Evolutionary conservation across 306 rosid genomes (phyloP).

Genomic region (Gastrolobium bilobum): DNA sequence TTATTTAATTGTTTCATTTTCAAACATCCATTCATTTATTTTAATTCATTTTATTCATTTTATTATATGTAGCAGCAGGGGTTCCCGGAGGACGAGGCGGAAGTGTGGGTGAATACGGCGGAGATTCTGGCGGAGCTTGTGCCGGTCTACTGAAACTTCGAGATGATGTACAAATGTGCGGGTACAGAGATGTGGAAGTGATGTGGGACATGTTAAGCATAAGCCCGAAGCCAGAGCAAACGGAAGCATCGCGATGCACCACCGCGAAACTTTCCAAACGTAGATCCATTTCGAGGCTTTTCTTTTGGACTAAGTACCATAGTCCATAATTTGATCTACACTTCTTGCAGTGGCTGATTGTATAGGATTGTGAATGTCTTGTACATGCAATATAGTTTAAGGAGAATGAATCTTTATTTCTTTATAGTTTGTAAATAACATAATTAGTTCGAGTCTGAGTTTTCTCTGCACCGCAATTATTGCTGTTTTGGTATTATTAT

Average conservation of each 20-base stretch:
- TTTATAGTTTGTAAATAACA: background rate
- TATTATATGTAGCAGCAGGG: background rate
- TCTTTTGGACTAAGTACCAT: slow-evolving; percentile 43
- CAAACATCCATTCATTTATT: background rate
- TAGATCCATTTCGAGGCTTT: slow-evolving; percentile 33
- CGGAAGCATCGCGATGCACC: background rate
- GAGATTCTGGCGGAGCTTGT: background rate
- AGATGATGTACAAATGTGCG: slow-evolving; percentile 68
- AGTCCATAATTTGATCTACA: background rate
- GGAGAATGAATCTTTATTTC: background rate
- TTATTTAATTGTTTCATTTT: background rate
- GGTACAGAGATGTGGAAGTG: slow-evolving; percentile 68
- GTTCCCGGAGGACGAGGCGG: background rate
- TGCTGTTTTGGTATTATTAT: background rate
- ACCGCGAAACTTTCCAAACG: slow-evolving; percentile 8
- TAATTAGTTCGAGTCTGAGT: background rate
- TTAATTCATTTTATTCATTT: background rate
- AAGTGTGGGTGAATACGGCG: background rate
- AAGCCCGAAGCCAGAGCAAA: slow-evolving; percentile 16
- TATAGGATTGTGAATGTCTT: background rate
- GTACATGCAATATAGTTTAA: slow-evolving; percentile 9
- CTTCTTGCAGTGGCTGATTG: background rate
- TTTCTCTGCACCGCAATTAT: background rate
- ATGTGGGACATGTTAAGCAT: slow-evolving; percentile 74
- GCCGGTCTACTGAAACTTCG: slow-evolving; percentile 64